A percentile compares a stretch with the other conserved stretches of the same genome.
These are phyloP conservation scores for Kazachstania martiniae DNA, from an alignment of 805 yeast species.

Conservation along the genomic window DNA sequence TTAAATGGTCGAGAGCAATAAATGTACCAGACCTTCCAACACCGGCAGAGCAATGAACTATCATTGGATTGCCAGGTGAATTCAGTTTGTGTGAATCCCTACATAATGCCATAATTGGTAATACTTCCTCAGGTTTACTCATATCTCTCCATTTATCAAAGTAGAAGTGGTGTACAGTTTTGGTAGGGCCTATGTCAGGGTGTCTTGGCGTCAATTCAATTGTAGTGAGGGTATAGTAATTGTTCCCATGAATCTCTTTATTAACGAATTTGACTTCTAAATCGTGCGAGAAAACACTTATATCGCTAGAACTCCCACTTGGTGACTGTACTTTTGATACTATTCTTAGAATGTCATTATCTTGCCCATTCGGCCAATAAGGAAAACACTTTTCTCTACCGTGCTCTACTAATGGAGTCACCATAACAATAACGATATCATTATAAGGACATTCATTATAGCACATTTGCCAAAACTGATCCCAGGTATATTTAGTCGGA, in stretches of 20 bases:
- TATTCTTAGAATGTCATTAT: constrained; percentile 3
- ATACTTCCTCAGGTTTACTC: constrained; percentile 42
- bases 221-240: constrained; percentile 18
- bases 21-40: constrained; percentile 94
- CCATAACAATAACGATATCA: constrained; percentile 54
- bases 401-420: constrained; percentile 64
- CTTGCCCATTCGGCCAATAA: constrained; percentile 50
- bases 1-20: constrained; percentile 37
- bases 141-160: constrained; percentile 78
- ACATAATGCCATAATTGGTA: constrained; percentile 26
- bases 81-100: constrained; percentile 23
- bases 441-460: constrained; percentile 46
- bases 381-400: constrained; percentile 66
- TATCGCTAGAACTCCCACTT: constrained; percentile 9
- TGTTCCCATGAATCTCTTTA: constrained; percentile 13
- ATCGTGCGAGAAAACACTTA: constrained; percentile 13
- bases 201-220: constrained; percentile 12
- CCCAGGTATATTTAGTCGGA: constrained; percentile 61
- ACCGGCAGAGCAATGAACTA: constrained; percentile 95
- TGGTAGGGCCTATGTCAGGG: constrained; percentile 32
- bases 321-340: constrained; percentile 13
- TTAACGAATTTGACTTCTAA: constrained; percentile 13
- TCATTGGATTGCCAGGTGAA: constrained; percentile 35
- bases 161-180: constrained; percentile 50
- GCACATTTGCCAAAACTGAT: constrained; percentile 87